Base-by-base conservation (phyloP, 805 yeast genomes). In the Zygoascus ofunaensis region DNA sequence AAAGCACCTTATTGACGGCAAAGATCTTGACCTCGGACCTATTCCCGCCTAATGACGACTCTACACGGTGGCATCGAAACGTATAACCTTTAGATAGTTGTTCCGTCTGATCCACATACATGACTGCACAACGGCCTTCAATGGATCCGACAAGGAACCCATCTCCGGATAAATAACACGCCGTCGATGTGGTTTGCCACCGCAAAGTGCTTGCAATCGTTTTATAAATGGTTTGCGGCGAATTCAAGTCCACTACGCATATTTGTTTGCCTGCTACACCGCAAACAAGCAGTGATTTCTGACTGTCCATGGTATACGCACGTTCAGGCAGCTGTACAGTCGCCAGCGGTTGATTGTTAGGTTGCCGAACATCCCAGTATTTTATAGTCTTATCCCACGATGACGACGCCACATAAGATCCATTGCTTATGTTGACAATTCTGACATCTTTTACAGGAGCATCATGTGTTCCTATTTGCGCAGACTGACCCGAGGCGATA, bases 301-400 rank as follows among this genome's bases (percentile, higher is more conserved):
- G 71, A 8, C 83, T 61, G 60, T 89, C 96, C 94, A 90, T 82
- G 10, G 87, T 69, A 65, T 87, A 90, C 0, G 86, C 95, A 43
- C 95, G 71, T 53, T 92, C 97, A 0, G 97, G 95, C 61, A 92
- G 68, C 56, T 76, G 75, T 34, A 92, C 67, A 2, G 94, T 83
- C 17, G 87, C 76, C 18, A 90, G 74, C 15, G 97, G 92, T 55
- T 76, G 80, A 37, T 56, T 68, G 4, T 17, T 18, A 10, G 39
- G 12, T 52, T 80, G 79, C 58, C 97, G 79, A 66, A 84, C 71
- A 65, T 92, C 97, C 98, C 98, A 90, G 64, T 92, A 92, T 60
- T 77, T 80, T 50, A 92, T 66, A 1, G 97, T 87, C 65, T 87
- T 87, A 65, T 92, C 98, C 97, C 97, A 92, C 4, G 96, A 86